Percentiles rank a stretch among this genome's conserved stretches.
phyloP scores from a whole-genome alignment of 2,329 filamentous ascomycete species.

The Aspergillus awamori region DNA sequence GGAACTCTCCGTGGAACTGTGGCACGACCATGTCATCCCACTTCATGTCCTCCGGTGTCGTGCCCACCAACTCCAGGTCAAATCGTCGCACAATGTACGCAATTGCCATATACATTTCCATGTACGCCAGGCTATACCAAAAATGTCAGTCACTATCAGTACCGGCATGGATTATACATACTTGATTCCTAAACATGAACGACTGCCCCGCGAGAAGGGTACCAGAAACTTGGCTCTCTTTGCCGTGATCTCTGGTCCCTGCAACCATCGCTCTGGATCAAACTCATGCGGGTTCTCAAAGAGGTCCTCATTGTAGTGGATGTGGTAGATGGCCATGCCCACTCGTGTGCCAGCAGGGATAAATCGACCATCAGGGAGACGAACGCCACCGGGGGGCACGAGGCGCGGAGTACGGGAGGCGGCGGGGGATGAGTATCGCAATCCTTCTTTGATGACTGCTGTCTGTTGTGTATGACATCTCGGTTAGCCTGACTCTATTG shows the following conservation, averaged over 20 bases:
- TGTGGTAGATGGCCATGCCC: constrained; percentile 18
- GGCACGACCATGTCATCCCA: background rate
- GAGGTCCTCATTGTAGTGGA: constrained; percentile 26
- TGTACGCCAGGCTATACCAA: constrained; percentile 31
- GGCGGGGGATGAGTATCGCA: too few species aligned
- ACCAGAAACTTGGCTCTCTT: constrained; percentile 24
- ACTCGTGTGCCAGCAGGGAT: too few species aligned
- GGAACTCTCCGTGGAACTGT: too few species aligned
- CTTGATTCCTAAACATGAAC: constrained; percentile 29
- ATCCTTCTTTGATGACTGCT: too few species aligned
- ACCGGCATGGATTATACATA: constrained; percentile 10
- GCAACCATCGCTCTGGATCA: constrained; percentile 31
- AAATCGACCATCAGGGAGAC: background rate
- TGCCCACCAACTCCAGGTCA: constrained; percentile 31
- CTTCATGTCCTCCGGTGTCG: constrained; percentile 28
- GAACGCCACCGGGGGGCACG: constrained; percentile 29
- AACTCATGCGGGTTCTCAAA: constrained; percentile 30
- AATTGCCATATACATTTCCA: constrained; percentile 33
- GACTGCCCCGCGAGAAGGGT: constrained; percentile 27
- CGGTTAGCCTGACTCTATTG: constrained; percentile 13
- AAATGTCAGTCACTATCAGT: background rate
- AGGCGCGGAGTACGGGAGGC: too few species aligned
- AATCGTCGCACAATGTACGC: constrained; percentile 31
- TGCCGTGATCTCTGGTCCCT: constrained; percentile 3
- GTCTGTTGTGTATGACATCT: too few species aligned